Evolutionary conservation across 306 rosid species (phyloP).

Genomic region (Inga laurina): DNA sequence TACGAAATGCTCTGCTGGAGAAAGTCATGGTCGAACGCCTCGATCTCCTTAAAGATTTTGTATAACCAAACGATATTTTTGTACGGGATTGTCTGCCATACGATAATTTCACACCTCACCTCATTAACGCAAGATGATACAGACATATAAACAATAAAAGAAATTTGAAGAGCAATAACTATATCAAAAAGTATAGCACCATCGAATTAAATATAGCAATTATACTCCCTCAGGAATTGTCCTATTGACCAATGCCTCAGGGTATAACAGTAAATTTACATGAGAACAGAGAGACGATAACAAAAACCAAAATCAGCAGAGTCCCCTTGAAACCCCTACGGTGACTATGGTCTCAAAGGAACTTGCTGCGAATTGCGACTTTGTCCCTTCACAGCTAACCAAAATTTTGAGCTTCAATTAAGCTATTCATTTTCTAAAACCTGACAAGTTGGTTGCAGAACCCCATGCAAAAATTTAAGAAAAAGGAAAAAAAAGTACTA

Average conservation of each 20-base stretch:
- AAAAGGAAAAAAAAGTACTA: not conserved
- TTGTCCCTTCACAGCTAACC: conserved; percentile 38
- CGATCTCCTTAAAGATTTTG: not conserved
- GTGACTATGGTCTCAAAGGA: conserved; percentile 23
- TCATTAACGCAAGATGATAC: not conserved
- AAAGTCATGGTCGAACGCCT: not conserved
- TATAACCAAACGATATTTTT: not conserved
- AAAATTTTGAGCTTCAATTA: conserved; percentile 54
- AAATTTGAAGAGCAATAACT: not conserved
- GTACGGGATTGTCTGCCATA: no score
- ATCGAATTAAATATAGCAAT: conserved; percentile 2
- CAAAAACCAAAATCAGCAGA: conserved; percentile 33
- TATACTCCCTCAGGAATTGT: conserved; percentile 10
- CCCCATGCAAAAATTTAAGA: conserved; percentile 35
- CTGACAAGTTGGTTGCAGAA: conserved; percentile 36
- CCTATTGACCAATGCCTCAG: conserved; percentile 6
- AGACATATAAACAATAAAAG: not conserved
- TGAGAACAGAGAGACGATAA: conserved; percentile 24
- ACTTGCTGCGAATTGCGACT: conserved; percentile 37
- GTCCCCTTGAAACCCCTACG: conserved; percentile 33
- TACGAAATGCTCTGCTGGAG: not conserved
- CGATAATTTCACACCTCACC: not conserved
- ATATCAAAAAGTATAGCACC: not conserved
- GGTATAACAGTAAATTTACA: conserved; percentile 11
- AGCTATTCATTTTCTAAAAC: conserved; percentile 35